Base-by-base conservation (phyloP, 805 yeast genomes). In the Starmerella davenportii region DNA sequence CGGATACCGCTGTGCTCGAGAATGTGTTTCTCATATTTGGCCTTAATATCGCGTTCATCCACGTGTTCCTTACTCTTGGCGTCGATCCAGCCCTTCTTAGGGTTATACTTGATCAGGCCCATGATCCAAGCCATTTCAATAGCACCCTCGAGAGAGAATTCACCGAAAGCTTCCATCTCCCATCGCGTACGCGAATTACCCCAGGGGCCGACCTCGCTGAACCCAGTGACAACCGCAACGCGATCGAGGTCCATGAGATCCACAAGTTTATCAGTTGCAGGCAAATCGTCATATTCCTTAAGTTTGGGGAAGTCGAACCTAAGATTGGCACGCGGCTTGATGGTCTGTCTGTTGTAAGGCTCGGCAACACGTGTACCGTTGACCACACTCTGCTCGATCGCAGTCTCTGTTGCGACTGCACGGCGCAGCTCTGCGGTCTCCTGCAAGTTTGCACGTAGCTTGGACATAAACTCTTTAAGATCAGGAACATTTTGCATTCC, bases 91-190 rank as follows among this genome's bases (percentile, higher is more conserved):
- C 96, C 96, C 71, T 81, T 81, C 65, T 95, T 96, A 51, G 81
- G 80, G 66, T 80, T 90, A 66, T 90, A 90, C 64, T 81, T 82
- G 65, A 90, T 85, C 57, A 79, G 71, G 50, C 95, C 95, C 96
- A 90, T 90, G 52, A 90, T 85, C 95, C 96, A 90, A 36, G 99
- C 96, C 93, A 90, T 85, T 66, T 90, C 98, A 57, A 90, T 78
- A 56, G 95, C 79, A 56, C 98, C 98, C 64, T 90, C 98, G 52
- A 90, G 66, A 8, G 95, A 85, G 64, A 90, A 90, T 57, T 79
- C 82, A 54, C 98, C 98, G 44, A 60, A 50, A 34, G 95, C 81
- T 66, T 90, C 98, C 93, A 90, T 90, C 64, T 90, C 96, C 98
- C 98, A 90, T 70, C 98, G 75, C 41, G 98, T 90, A 71, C 96